phyloP scores from a whole-genome alignment of 345 rosid species.

The Carallia brachiata region DNA sequence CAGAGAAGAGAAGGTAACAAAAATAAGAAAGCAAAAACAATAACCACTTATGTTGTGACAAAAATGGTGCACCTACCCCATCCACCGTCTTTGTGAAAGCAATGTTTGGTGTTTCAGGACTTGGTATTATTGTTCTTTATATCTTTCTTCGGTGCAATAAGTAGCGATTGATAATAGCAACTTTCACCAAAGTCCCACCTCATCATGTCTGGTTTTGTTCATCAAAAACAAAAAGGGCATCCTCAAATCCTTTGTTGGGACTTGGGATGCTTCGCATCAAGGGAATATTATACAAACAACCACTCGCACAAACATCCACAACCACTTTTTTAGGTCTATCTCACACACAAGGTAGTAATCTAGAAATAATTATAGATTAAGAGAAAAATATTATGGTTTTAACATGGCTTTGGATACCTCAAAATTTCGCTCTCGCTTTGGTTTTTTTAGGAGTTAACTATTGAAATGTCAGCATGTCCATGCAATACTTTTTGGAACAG shows the following conservation, averaged over 20 bases:
- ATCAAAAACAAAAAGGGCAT: slow-evolving; percentile 19
- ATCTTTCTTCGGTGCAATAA: slow-evolving; percentile 47
- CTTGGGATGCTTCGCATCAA: slow-evolving; percentile 18
- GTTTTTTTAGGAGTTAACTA: not conserved
- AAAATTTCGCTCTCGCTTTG: not conserved
- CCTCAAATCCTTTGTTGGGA: slow-evolving; percentile 30
- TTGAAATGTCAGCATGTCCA: not conserved
- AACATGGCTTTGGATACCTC: slow-evolving; percentile 27
- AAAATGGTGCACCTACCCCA: not conserved
- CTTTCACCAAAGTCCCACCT: slow-evolving; percentile 18
- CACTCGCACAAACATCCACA: slow-evolving; percentile 27
- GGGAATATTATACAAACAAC: slow-evolving; percentile 23
- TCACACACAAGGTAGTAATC: not conserved
- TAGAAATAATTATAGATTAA: too few relatives aligned
- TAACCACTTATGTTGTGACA: not conserved
- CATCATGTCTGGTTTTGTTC: slow-evolving; percentile 20
- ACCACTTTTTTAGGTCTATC: not conserved
- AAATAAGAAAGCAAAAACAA: too few relatives aligned
- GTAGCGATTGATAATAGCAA: slow-evolving; percentile 26
- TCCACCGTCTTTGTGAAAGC: not conserved
- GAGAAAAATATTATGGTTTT: not conserved
- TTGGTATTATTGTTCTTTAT: slow-evolving; percentile 2
- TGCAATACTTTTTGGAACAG: not conserved
- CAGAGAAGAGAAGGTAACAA: too few relatives aligned
- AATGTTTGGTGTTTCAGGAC: slow-evolving; percentile 1